These are phyloP conservation scores for Aspergillus novofumigatus DNA, from an alignment of 2,329 filamentous ascomycete species.

Conservation along the genomic window DNA sequence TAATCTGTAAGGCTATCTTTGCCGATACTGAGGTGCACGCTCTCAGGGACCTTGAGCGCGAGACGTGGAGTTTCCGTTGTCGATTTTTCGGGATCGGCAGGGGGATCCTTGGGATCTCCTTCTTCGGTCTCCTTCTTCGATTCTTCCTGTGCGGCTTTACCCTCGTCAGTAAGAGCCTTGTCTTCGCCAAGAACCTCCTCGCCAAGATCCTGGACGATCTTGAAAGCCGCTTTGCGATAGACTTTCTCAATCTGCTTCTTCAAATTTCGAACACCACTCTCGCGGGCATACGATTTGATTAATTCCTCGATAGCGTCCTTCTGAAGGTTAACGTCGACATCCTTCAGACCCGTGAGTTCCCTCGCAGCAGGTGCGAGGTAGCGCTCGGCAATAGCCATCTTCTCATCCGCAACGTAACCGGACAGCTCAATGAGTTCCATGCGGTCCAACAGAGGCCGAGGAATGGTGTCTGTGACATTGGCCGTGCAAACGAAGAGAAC, in stretches of 20 bases:
- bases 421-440: constrained; percentile 98
- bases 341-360: constrained; percentile 82
- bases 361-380: constrained; percentile 94
- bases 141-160: constrained; percentile 71
- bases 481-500: constrained; percentile 98
- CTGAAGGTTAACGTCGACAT: constrained; percentile 82
- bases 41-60: constrained; percentile 77
- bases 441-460: constrained; percentile 83
- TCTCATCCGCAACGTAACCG: constrained; percentile 95
- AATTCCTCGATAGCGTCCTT: constrained; percentile 89
- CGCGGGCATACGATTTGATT: constrained; percentile 97
- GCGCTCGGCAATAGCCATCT: constrained; percentile 94
- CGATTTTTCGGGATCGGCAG: constrained; percentile 40
- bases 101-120: constrained; percentile 59
- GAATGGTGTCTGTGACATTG: constrained; percentile 98
- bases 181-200: constrained; percentile 78
- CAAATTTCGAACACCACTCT: constrained; percentile 92
- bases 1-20: constrained; percentile 95
- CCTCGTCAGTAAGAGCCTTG: constrained; percentile 77
- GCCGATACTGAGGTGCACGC: constrained; percentile 78
- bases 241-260: constrained; percentile 99
- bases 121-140: constrained; percentile 53
- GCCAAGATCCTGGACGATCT: constrained; percentile 92
- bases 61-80: constrained; percentile 61
- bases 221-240: constrained; percentile 92